A percentile compares a stretch with the other conserved stretches of the same genome.
These are phyloP conservation scores for Alliaria petiolata DNA, from an alignment of 345 rosid genomes.

Conservation along the genomic window DNA sequence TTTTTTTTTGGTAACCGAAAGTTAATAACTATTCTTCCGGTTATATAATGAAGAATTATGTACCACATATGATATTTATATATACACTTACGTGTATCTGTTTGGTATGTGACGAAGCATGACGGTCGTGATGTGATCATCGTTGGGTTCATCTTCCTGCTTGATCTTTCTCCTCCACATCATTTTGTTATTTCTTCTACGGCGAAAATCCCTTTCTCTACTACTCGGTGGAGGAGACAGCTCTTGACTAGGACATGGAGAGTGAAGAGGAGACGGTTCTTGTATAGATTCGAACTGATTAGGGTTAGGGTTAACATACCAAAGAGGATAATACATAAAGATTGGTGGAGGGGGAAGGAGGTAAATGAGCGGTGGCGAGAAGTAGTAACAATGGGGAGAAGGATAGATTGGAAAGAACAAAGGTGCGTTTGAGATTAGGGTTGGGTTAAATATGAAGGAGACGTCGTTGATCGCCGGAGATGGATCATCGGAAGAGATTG, in stretches of 20 bases:
- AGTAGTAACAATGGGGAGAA: background rate
- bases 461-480: background rate
- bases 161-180: background rate
- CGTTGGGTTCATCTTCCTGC: background rate
- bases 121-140: conserved; percentile 38
- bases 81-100: conserved; percentile 48
- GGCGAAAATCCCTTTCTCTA: background rate
- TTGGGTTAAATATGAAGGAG: background rate
- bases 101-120: conserved; percentile 80
- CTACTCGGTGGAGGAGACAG: background rate
- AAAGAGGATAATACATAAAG: background rate
- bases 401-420: background rate
- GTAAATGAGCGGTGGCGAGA: background rate
- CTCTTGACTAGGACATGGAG: conserved; percentile 12
- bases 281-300: background rate
- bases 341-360: background rate
- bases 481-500: background rate
- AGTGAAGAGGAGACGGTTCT: background rate
- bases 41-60: background rate
- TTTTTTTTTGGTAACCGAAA: background rate
- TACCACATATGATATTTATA: background rate
- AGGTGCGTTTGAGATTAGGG: background rate
- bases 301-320: background rate
- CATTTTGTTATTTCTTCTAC: background rate
- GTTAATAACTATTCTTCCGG: background rate